Evolutionary conservation across 148 eudicot genomes (phyloP).

Genomic region (Vaccinium darrowii): DNA sequence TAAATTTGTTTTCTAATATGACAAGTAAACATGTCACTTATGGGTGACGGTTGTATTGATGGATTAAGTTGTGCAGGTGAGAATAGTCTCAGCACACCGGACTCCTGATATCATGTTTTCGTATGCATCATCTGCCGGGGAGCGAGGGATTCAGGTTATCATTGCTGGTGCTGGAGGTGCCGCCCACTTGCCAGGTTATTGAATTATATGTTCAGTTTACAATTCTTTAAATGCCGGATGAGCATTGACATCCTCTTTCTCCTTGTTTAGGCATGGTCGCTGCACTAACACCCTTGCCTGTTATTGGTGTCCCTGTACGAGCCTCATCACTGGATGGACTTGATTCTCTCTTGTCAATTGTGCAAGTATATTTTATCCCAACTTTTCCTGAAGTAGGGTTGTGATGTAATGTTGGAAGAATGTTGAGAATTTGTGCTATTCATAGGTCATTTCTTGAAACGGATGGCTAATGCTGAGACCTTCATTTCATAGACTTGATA

Average conservation of each 20-base stretch:
- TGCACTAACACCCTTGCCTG: conserved; percentile 91
- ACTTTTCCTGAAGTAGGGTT: not conserved
- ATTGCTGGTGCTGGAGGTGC: conserved; percentile 99
- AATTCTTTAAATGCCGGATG: conserved; percentile 5
- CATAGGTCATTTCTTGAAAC: not conserved
- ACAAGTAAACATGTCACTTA: not conserved
- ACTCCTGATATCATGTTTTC: conserved; percentile 8
- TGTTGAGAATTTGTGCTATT: not conserved
- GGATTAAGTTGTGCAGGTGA: conserved; percentile 57
- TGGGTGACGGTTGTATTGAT: conserved; percentile 27
- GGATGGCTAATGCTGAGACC: not conserved
- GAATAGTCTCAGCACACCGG: conserved; percentile 10
- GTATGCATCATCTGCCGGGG: conserved; percentile 1
- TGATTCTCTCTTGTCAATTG: conserved; percentile 90
- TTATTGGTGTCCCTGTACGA: conserved; percentile 91
- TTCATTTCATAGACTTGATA: not conserved
- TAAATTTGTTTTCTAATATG: not conserved
- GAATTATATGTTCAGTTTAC: not conserved
- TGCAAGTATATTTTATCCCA: conserved; percentile 56
- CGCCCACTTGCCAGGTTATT: conserved; percentile 93
- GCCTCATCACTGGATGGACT: conserved; percentile 85
- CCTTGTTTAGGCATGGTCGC: conserved; percentile 83
- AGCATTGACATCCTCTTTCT: conserved; percentile 11
- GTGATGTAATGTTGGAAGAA: not conserved
- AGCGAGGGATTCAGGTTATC: conserved; percentile 77